Base-by-base conservation (phyloP, 768 basidiomycete genomes). In the Calocybe gangraenosa region DNA sequence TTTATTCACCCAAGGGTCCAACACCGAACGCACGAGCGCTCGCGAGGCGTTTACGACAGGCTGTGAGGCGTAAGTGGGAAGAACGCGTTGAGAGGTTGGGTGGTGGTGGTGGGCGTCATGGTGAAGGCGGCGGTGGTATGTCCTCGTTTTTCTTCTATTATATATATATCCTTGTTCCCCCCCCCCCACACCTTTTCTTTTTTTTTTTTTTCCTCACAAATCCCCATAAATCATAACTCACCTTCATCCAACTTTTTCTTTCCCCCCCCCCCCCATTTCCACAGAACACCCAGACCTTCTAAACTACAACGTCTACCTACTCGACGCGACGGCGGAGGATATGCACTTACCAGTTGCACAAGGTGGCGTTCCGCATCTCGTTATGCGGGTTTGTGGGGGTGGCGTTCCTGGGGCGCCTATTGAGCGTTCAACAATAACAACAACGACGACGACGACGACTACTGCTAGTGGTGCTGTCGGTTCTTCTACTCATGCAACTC, bases 1-100 rank as follows among this genome's bases (percentile, higher is more conserved):
- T 95, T 20, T 94, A 93, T 64, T 91, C 88, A 11, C 87, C 88
- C 7, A 74, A 65, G 32, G 88, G 89, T 9, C 70, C 71, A 0
- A 69, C 70, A 2, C 68, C 71, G 7, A 70, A 74, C n/a, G 77
- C 84, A 0, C 57, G 81, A 34, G 65, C 73, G 17, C 71, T 87
- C 28, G 87, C 87, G 0, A 71, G 79, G 41, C 72, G 80, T 25
- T 86, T 90, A 57, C 75, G 73, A 51, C 66, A 73, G 15, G 87
- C 87, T 0, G 68, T 87, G 22, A 70, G 76, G 50, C 60, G 71
- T 38, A 85, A 84, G 64, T 63, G 73, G 40, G 59, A 58, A 14
- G 82, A 87, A 57, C 64, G 82, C 4, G 44, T 41, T 5, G 23
- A 31, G 34, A 25, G 61, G 41, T 44, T 46, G 1, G 33, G 38